These are phyloP conservation scores for Truncatella angustata DNA, from an alignment of 2,329 filamentous ascomycete species.

Conservation along the genomic window DNA sequence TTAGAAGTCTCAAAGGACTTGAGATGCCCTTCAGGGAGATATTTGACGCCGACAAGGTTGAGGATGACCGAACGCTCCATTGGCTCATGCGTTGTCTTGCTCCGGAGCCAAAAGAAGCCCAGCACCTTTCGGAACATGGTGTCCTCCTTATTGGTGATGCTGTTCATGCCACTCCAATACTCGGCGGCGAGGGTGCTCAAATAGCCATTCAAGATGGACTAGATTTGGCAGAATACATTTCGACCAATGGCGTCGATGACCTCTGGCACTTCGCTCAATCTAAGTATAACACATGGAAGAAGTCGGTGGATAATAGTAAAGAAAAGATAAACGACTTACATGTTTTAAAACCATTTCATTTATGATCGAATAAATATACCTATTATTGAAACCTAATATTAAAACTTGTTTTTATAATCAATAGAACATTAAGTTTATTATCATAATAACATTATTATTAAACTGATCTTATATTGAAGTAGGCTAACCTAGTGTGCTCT, in stretches of 20 bases:
- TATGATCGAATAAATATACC: no score
- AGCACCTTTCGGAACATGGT: not conserved
- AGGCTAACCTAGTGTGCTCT: no score
- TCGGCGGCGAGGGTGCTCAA: not conserved
- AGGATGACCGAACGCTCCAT: not conserved
- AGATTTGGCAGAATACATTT: conserved; percentile 1
- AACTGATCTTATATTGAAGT: no score
- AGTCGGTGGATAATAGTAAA: not conserved
- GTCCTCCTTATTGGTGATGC: not conserved
- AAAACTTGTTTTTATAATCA: no score
- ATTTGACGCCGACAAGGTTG: conserved; percentile 7
- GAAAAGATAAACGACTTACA: not conserved
- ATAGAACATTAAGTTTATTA: no score
- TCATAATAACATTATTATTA: no score
- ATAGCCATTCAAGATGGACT: not conserved
- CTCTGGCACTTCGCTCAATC: not conserved
- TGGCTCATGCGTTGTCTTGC: conserved; percentile 8
- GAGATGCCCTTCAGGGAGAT: not conserved
- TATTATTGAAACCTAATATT: no score
- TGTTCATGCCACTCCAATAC: not conserved
- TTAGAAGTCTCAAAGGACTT: not conserved
- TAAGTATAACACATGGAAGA: not conserved
- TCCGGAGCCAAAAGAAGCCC: not conserved
- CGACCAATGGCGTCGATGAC: not conserved
- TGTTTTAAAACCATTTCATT: not conserved